Evolutionary conservation across 441 rosid genomes (phyloP).

Genomic region (Jatropha podagrica): DNA sequence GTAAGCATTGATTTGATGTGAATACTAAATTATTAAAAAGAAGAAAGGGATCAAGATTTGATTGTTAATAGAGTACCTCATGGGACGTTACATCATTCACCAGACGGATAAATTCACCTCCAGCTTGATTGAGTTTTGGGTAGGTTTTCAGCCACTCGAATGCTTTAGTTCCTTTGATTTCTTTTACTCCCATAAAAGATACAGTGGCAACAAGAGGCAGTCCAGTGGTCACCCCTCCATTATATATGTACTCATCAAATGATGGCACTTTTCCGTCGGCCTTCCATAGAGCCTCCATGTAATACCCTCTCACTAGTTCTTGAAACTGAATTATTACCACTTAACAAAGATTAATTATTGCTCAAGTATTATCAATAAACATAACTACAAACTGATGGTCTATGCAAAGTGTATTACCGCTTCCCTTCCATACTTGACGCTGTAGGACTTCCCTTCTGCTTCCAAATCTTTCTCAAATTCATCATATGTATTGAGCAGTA

Average conservation of each 20-base stretch:
- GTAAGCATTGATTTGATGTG: too few species aligned
- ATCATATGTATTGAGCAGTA: constrained; percentile 6
- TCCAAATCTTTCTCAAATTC: constrained; percentile 18
- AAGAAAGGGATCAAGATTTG: too few species aligned
- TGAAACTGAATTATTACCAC: neutral
- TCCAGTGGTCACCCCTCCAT: constrained; percentile 8
- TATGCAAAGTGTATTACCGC: constrained; percentile 23
- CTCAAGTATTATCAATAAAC: too few species aligned
- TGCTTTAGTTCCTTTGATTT: constrained; percentile 12
- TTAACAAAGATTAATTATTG: neutral
- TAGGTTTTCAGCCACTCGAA: constrained; percentile 14
- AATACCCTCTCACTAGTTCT: constrained; percentile 14
- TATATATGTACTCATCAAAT: constrained; percentile 18
- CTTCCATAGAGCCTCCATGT: constrained; percentile 13
- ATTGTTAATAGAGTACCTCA: neutral
- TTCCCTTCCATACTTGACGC: constrained; percentile 23
- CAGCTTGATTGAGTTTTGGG: constrained; percentile 4
- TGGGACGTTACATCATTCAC: constrained; percentile 6
- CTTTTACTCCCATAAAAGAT: constrained; percentile 3
- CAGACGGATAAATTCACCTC: constrained; percentile 5
- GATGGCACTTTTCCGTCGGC: constrained; percentile 1
- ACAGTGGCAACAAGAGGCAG: neutral
- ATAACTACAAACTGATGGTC: too few species aligned
- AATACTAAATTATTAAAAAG: too few species aligned
- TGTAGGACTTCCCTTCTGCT: constrained; percentile 17